phyloP scores from a whole-genome alignment of 1,284 basidiomycete species.

The Ganoderma boninense region DNA sequence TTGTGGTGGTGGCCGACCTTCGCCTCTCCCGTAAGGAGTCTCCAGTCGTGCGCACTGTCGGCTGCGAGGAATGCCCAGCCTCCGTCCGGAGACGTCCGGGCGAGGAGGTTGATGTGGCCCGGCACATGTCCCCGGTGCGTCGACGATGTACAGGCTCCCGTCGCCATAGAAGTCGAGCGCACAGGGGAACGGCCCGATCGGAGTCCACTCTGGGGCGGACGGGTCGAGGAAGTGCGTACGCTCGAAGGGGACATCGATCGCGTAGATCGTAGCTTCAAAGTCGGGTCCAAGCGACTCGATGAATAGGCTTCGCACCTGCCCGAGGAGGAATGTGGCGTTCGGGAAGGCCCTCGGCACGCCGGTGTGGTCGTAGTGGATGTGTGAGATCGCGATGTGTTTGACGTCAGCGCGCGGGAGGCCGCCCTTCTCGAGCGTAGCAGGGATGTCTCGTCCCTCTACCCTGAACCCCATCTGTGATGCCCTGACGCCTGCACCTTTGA shows the following conservation, averaged over 20 bases:
- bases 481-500: slow-evolving; percentile 28
- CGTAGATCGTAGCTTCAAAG: slow-evolving; percentile 47
- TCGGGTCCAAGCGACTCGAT: slow-evolving; percentile 51
- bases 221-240: slow-evolving; percentile 47
- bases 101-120: slow-evolving; percentile 62
- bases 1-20: slow-evolving; percentile 44
- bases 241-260: slow-evolving; percentile 49
- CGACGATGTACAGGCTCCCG: slow-evolving; percentile 62
- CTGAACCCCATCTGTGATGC: slow-evolving; percentile 5
- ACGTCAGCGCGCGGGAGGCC: slow-evolving; percentile 44
- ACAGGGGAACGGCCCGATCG: slow-evolving; percentile 58
- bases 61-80: slow-evolving; percentile 64
- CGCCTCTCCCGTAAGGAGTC: slow-evolving; percentile 56
- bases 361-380: slow-evolving; percentile 47
- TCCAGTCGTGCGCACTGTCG: slow-evolving; percentile 63
- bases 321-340: slow-evolving; percentile 42
- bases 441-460: slow-evolving; percentile 29
- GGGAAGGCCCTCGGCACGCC: slow-evolving; percentile 42
- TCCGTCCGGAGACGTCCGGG: slow-evolving; percentile 61
- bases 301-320: slow-evolving; percentile 44
- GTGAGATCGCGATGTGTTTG: slow-evolving; percentile 31
- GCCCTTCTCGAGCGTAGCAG: slow-evolving; percentile 51
- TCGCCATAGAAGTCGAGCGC: slow-evolving; percentile 63
- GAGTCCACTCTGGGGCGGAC: slow-evolving; percentile 15
- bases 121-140: slow-evolving; percentile 62